These are phyloP conservation scores for Sutorius eximius DNA, from an alignment of 1,284 basidiomycete species.

Conservation along the genomic window DNA sequence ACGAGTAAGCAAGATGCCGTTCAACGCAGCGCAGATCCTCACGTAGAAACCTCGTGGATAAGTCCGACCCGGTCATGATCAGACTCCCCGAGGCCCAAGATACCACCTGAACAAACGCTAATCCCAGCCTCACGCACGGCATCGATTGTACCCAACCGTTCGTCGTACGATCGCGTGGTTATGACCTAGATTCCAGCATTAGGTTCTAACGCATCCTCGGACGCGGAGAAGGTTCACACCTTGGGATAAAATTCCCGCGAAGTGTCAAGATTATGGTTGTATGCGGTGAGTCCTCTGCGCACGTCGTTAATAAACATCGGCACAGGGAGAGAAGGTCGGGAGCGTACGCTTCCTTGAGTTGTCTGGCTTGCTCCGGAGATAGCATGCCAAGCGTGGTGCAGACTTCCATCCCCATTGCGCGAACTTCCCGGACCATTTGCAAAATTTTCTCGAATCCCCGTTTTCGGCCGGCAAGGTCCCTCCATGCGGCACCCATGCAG, in stretches of 20 bases:
- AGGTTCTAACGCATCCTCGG: slow-evolving; percentile 3
- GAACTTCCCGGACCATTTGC: slow-evolving; percentile 87
- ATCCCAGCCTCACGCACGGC: slow-evolving; percentile 95
- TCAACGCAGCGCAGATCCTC: slow-evolving; percentile 29
- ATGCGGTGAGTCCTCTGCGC: slow-evolving; percentile 85
- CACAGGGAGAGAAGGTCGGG: slow-evolving; percentile 5
- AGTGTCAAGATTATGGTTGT: slow-evolving; percentile 99
- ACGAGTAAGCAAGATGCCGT: slow-evolving; percentile 4
- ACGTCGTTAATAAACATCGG: slow-evolving; percentile 2
- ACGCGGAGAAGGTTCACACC: slow-evolving; percentile 40
- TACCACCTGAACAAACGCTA: slow-evolving; percentile 96
- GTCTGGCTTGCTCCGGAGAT: slow-evolving; percentile 88
- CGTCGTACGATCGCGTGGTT: slow-evolving; percentile 93
- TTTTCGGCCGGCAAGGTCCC: slow-evolving; percentile 92
- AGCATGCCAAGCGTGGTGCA: slow-evolving; percentile 99
- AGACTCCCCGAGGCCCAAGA: slow-evolving; percentile 91
- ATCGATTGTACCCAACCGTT: slow-evolving; percentile 85
- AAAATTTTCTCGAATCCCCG: slow-evolving; percentile 93
- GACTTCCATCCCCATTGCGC: slow-evolving; percentile 94
- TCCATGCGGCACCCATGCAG: slow-evolving; percentile 99
- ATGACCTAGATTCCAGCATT: slow-evolving; percentile 66
- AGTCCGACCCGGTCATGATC: slow-evolving; percentile 90
- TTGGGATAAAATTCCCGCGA: slow-evolving; percentile 96
- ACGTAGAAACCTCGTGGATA: slow-evolving; percentile 93
- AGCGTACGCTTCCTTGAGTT: slow-evolving; percentile 88